Evolutionary conservation across 768 basidiomycete species (phyloP).

Genomic region (Calocybe gangraenosa): DNA sequence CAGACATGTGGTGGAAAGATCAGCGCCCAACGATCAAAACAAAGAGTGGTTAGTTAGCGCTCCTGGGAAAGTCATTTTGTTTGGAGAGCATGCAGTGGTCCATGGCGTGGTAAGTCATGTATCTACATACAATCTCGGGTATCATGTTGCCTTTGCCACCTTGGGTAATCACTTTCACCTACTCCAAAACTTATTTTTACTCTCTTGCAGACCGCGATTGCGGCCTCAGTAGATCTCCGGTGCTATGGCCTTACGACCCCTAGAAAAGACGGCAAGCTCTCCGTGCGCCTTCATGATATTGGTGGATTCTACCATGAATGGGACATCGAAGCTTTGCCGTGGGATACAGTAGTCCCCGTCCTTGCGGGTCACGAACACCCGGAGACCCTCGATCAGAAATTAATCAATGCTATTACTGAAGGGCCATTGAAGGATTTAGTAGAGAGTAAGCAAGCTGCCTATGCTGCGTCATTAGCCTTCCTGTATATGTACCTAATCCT

Average conservation of each 20-base stretch:
- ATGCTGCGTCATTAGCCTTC: conserved; percentile 62
- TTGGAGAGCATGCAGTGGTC: conserved; percentile 98
- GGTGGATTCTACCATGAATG: conserved; percentile 76
- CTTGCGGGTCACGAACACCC: conserved; percentile 49
- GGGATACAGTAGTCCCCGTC: conserved; percentile 63
- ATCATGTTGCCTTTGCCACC: too few species aligned
- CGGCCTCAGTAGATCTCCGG: conserved; percentile 91
- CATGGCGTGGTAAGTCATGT: conserved; percentile 80
- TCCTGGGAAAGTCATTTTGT: conserved; percentile 96
- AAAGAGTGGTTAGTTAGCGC: conserved; percentile 86
- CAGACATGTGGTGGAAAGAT: conserved; percentile 64
- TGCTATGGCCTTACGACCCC: conserved; percentile 86
- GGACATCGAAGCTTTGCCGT: conserved; percentile 73
- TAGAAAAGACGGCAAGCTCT: conserved; percentile 67
- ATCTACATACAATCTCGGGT: neutral
- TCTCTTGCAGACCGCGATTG: conserved; percentile 75
- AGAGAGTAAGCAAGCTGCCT: conserved; percentile 33
- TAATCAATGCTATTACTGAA: conserved; percentile 67
- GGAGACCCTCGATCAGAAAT: conserved; percentile 64
- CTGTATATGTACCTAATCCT: conserved; percentile 91
- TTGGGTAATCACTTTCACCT: too few species aligned
- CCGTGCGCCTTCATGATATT: conserved; percentile 77
- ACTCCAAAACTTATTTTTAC: neutral
- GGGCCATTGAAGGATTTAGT: conserved; percentile 34
- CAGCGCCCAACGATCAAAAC: conserved; percentile 41